A percentile compares a stretch with the other conserved stretches of the same genome.
These are phyloP conservation scores for Leishmania amazonensis DNA, from an alignment of 208 protist genomes.

Conservation along the genomic window DNA sequence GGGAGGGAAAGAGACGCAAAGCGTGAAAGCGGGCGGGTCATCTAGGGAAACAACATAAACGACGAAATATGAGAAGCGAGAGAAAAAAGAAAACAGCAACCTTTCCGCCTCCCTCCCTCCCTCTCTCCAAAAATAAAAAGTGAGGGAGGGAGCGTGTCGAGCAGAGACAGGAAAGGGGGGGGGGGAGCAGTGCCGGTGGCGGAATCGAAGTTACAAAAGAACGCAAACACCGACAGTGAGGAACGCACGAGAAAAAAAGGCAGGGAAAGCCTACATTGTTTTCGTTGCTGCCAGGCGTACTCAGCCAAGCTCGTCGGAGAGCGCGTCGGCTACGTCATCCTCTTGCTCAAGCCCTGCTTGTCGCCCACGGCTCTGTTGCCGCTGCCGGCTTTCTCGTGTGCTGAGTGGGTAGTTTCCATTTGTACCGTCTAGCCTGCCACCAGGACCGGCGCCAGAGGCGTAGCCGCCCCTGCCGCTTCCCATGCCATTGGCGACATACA, in stretches of 20 bases:
- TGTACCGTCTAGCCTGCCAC: background rate
- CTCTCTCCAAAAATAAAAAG: too few relatives aligned
- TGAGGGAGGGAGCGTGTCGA: background rate
- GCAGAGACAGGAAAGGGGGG: background rate
- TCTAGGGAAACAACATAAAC: background rate
- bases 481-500: slow-evolving; percentile 13
- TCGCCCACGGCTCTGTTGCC: slow-evolving; percentile 15
- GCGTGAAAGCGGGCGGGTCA: background rate
- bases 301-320: slow-evolving; percentile 32
- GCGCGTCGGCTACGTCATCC: slow-evolving; percentile 36
- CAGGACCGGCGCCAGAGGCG: slow-evolving; percentile 9
- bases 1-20: slow-evolving; percentile 1
- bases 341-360: slow-evolving; percentile 33
- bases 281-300: background rate
- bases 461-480: slow-evolving; percentile 11
- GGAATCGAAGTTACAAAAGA: background rate
- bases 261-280: background rate
- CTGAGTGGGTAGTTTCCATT: slow-evolving; percentile 16
- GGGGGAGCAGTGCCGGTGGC: background rate
- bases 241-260: background rate
- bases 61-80: too few relatives aligned
- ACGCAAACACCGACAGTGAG: background rate
- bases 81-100: too few relatives aligned
- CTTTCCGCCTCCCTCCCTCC: too few relatives aligned
- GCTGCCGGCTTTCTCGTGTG: slow-evolving; percentile 14